Base-by-base conservation (phyloP, 164 flowering plant genomes). In the Liquidambar formosana region DNA sequence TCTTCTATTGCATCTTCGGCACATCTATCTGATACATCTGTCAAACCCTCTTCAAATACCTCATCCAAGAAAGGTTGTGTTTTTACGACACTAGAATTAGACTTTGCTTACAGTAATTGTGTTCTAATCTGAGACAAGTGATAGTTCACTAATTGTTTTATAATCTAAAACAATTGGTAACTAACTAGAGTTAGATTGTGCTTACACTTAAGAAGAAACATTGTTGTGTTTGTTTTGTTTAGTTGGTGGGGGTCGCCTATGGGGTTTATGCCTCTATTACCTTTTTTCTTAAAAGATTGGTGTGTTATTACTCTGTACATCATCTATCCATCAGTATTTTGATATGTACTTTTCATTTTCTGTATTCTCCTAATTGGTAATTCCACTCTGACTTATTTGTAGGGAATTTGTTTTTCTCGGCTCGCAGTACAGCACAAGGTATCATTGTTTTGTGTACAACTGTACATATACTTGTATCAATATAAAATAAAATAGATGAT, bases 31-130 rank as follows among this genome's bases (percentile, higher is more conserved):
- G 54, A 71, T 67, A 57, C 73, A 59, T 57, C 68, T 44, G 27
- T 27, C 46, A 23, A 65, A 19, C 57, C 78, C 28, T 13, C 71
- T 18, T 60, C 71, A 1, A 53, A 11, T 16, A 44, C 72, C 8
- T 47, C 76, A 15, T 67, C 78, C 48, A 72, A 71, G 46, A 84
- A 76, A 82, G 88, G 86, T 82, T 65, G 6, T 49, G 2, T 28
- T 9, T 25, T 44, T 53, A 6, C 1, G 38, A 9, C n/a, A 26
- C 14, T 60, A 22, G 21, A 22, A 3, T 60, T 60, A 28, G 21
- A 19, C 5, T 64, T 13, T 18, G 28, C 23, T 16, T 64, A 12
- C 11, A 13, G 26, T 25, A 23, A 9, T 33, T 12, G 13, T 45
- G 10, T 33, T 49, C 27, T 0, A 33, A 33, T 33, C 41, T 33